Conservation (phyloP, 1,284 basidiomycete genomes). For the Kwoniella shivajii region DNA sequence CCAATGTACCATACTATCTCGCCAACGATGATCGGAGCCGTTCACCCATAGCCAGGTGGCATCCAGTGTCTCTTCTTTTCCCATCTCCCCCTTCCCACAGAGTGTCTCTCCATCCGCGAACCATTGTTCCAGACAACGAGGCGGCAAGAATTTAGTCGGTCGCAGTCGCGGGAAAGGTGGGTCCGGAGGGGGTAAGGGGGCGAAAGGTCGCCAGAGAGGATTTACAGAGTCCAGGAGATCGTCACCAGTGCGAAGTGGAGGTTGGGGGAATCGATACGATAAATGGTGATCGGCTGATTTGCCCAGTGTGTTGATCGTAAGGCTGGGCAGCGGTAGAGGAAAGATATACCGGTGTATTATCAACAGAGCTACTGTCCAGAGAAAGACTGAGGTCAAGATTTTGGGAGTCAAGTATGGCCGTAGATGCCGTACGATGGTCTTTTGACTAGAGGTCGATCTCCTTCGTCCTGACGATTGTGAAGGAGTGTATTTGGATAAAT, state of each 20-base stretch:
- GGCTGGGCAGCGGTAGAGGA: slow-evolving; percentile 24
- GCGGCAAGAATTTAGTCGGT: slow-evolving; percentile 41
- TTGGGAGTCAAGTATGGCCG: slow-evolving; percentile 20
- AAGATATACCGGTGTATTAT: slow-evolving; percentile 32
- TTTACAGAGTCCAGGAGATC: slow-evolving; percentile 38
- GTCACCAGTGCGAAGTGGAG: slow-evolving; percentile 32
- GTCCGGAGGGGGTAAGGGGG: slow-evolving; percentile 31
- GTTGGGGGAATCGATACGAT: slow-evolving; percentile 29
- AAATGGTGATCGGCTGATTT: slow-evolving; percentile 19
- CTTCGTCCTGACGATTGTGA: not conserved
- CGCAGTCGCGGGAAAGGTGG: slow-evolving; percentile 44
- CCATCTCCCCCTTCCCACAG: slow-evolving; percentile 38
- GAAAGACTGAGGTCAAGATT: slow-evolving; percentile 21
- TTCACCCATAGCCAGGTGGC: slow-evolving; percentile 53
- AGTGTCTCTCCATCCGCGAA: slow-evolving; percentile 43
- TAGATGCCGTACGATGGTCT: slow-evolving; percentile 7
- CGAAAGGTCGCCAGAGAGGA: slow-evolving; percentile 36
- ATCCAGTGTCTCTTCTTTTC: slow-evolving; percentile 46
- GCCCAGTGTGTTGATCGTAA: not conserved
- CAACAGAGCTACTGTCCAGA: slow-evolving; percentile 32
- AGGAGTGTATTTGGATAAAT: slow-evolving; percentile 1
- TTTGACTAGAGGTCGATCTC: not conserved
- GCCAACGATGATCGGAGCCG: slow-evolving; percentile 46
- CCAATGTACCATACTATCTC: slow-evolving; percentile 33
- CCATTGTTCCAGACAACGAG: slow-evolving; percentile 47